These are phyloP conservation scores for Hymenoscyphus fraxineus DNA, from an alignment of 2,329 filamentous ascomycete genomes.

Conservation along the genomic window DNA sequence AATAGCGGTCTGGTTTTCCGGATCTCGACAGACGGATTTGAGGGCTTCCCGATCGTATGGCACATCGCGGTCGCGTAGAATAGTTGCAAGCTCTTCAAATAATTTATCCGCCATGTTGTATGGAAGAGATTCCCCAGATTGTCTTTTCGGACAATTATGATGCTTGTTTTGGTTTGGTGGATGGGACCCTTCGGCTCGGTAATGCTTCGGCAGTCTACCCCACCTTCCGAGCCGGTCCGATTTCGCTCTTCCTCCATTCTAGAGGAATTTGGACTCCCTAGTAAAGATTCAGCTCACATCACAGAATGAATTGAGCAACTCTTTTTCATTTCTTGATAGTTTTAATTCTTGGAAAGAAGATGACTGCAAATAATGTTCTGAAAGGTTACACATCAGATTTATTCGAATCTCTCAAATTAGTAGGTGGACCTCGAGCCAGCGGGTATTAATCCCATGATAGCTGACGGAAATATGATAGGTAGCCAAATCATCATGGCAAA, in stretches of 20 bases:
- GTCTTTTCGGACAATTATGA: constrained; percentile 18
- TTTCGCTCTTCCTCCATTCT: neutral
- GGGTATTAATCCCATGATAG: constrained; percentile 11
- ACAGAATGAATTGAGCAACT: neutral
- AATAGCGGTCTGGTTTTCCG: constrained; percentile 27
- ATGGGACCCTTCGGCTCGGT: constrained; percentile 12
- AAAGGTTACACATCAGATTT: constrained; percentile 20
- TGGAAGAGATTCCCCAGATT: neutral
- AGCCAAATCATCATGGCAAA: constrained; percentile 29
- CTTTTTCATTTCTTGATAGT: neutral
- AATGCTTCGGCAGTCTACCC: constrained; percentile 14
- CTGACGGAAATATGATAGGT: constrained; percentile 24
- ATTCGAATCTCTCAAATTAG: constrained; percentile 29
- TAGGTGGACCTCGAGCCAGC: constrained; percentile 14
- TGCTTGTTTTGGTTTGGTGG: constrained; percentile 17
- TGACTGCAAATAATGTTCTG: constrained; percentile 16
- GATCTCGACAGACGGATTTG: constrained; percentile 26
- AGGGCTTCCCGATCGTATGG: constrained; percentile 30
- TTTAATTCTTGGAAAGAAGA: constrained; percentile 9
- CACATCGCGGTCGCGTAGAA: constrained; percentile 32
- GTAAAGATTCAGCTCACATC: neutral
- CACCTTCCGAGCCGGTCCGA: constrained; percentile 4
- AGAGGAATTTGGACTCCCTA: neutral
- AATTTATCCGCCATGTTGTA: constrained; percentile 26
- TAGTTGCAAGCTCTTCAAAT: constrained; percentile 25